Evolutionary conservation across 768 basidiomycete species (phyloP).

Genomic region (Amanita rubescens): DNA sequence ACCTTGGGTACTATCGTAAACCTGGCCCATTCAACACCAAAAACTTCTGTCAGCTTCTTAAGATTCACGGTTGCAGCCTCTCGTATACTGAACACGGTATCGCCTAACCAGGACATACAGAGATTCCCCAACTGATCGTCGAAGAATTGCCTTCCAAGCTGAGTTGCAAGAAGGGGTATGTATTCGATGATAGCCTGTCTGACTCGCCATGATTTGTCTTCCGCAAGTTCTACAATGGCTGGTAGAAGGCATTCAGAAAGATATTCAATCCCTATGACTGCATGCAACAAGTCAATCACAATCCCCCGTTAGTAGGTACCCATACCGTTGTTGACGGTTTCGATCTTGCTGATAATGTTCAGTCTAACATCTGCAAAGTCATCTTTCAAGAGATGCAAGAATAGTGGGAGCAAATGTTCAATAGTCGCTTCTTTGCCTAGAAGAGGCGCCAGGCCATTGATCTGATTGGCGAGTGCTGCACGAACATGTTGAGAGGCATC

Average conservation of each 20-base stretch:
- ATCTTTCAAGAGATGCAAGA: conserved; percentile 94
- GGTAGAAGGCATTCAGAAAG: conserved; percentile 93
- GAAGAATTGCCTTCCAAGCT: conserved; percentile 94
- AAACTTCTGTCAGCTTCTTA: conserved; percentile 95
- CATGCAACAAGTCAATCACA: conserved; percentile 9
- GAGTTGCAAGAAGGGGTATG: conserved; percentile 97
- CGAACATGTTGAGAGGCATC: conserved; percentile 96
- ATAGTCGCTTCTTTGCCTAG: conserved; percentile 91
- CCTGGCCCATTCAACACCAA: conserved; percentile 97
- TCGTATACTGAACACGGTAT: conserved; percentile 96
- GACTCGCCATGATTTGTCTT: conserved; percentile 99
- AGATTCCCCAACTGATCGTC: conserved; percentile 95
- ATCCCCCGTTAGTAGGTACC: conserved; percentile 5
- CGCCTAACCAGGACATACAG: conserved; percentile 99
- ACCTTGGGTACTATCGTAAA: conserved; percentile 93
- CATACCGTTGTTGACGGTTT: conserved; percentile 88
- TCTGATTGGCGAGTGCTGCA: conserved; percentile 92
- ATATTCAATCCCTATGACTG: conserved; percentile 97
- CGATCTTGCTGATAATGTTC: conserved; percentile 98
- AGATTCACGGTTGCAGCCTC: conserved; percentile 98
- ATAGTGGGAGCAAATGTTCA: conserved; percentile 93
- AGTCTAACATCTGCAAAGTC: conserved; percentile 97
- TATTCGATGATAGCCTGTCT: conserved; percentile 99
- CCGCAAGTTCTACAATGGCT: conserved; percentile 95
- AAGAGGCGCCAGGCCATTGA: conserved; percentile 91